Conservation (phyloP, 345 rosid species). For the Clarkia xantiana region DNA sequence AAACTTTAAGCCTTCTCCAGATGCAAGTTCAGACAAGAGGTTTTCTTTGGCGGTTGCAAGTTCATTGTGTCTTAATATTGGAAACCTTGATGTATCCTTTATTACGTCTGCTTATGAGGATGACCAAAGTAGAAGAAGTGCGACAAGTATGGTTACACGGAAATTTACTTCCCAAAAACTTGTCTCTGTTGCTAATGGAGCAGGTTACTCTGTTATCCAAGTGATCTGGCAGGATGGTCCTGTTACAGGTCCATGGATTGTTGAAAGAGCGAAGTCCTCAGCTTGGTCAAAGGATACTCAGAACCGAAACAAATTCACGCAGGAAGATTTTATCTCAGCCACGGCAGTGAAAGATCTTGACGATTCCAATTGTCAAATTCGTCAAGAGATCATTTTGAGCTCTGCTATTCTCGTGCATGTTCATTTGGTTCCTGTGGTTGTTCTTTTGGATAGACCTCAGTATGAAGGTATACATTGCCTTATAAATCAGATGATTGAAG, state of each 20-base stretch:
- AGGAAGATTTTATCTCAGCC: slow-evolving; percentile 62
- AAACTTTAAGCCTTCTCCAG: slow-evolving; percentile 11
- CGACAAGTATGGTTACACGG: slow-evolving; percentile 10
- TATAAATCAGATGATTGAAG: slow-evolving; percentile 31
- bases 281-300: slow-evolving; percentile 45
- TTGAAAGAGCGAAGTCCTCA: slow-evolving; percentile 59
- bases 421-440: slow-evolving; percentile 28
- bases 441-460: slow-evolving; percentile 35
- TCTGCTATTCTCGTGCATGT: slow-evolving; percentile 49
- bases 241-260: slow-evolving; percentile 50
- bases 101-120: slow-evolving; percentile 27
- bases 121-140: slow-evolving; percentile 17
- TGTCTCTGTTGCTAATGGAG: slow-evolving; percentile 31
- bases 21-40: slow-evolving; percentile 22
- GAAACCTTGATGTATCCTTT: slow-evolving; percentile 44
- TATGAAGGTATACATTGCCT: slow-evolving; percentile 30
- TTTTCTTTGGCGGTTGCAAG: slow-evolving; percentile 23
- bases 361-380: slow-evolving; percentile 34
- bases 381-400: slow-evolving; percentile 49
- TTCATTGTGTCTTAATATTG: slow-evolving; percentile 42
- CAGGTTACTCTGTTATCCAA: slow-evolving; percentile 43
- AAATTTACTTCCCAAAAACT: slow-evolving; percentile 38
- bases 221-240: slow-evolving; percentile 66
- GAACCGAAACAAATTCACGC: slow-evolving; percentile 25
- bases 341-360: slow-evolving; percentile 42